These are phyloP conservation scores for Botryotinia globosa DNA, from an alignment of 2,329 filamentous ascomycete species.

Conservation along the genomic window DNA sequence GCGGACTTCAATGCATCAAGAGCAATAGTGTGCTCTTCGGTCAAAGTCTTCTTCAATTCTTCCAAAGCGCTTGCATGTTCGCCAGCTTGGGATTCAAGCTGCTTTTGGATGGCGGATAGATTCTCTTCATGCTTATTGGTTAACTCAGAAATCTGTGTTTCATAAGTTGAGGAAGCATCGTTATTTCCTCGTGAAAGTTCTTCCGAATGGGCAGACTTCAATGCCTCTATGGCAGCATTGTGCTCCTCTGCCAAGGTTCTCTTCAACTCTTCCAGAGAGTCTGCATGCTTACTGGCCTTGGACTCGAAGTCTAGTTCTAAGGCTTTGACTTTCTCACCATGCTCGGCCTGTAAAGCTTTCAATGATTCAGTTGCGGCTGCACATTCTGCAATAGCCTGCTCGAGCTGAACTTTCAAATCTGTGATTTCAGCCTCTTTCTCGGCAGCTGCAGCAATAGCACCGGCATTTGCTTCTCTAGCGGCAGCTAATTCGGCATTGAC, in stretches of 20 bases:
- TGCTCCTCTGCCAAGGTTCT: slow-evolving; percentile 51
- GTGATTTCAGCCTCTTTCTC: slow-evolving; percentile 39
- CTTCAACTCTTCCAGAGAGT: slow-evolving; percentile 48
- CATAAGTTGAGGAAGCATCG: slow-evolving; percentile 45
- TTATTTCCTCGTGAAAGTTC: slow-evolving; percentile 49
- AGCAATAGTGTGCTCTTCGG: slow-evolving; percentile 50
- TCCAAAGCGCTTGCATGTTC: slow-evolving; percentile 41
- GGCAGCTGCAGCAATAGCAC: slow-evolving; percentile 36
- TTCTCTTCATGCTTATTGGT: slow-evolving; percentile 50
- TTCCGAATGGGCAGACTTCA: slow-evolving; percentile 51
- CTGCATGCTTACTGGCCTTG: slow-evolving; percentile 23
- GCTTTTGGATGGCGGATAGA: slow-evolving; percentile 51
- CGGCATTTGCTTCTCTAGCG: slow-evolving; percentile 47
- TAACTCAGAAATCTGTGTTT: slow-evolving; percentile 51
- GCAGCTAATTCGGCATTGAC: slow-evolving; percentile 45
- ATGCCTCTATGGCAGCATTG: slow-evolving; percentile 46
- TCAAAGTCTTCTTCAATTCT: slow-evolving; percentile 49
- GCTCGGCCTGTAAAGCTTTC: slow-evolving; percentile 39
- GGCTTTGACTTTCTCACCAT: slow-evolving; percentile 14
- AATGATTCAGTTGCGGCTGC: slow-evolving; percentile 33
- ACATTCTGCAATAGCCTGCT: slow-evolving; percentile 36
- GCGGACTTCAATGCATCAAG: slow-evolving; percentile 52
- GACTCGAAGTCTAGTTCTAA: slow-evolving; percentile 9
- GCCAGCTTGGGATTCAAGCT: slow-evolving; percentile 44
- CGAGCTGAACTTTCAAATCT: slow-evolving; percentile 44